phyloP scores from a whole-genome alignment of 306 rosid genomes.

The Cicer bijugum region DNA sequence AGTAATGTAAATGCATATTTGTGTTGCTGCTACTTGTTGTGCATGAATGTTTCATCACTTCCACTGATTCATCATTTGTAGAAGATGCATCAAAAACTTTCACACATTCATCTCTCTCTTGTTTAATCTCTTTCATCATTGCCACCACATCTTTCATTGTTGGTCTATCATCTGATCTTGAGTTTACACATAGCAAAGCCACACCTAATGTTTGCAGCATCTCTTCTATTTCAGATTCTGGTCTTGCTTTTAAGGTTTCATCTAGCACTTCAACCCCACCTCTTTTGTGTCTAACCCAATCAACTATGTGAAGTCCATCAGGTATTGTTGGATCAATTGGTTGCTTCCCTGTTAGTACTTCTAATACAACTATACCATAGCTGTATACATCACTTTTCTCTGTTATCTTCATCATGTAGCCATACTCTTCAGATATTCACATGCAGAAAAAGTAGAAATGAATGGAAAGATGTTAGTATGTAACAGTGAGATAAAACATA shows the following conservation, averaged over 20 bases:
- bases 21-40: slow-evolving; percentile 48
- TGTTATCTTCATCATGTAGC: slow-evolving; percentile 89
- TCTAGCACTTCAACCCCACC: slow-evolving; percentile 62
- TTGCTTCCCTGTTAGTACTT: slow-evolving; percentile 83
- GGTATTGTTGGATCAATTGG: slow-evolving; percentile 93
- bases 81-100: slow-evolving; percentile 56
- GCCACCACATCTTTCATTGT: slow-evolving; percentile 88
- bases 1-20: slow-evolving; percentile 49
- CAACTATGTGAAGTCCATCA: slow-evolving; percentile 85
- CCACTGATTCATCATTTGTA: slow-evolving; percentile 47
- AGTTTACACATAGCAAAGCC: slow-evolving; percentile 78
- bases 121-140: slow-evolving; percentile 77
- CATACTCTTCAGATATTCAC: slow-evolving; percentile 64
- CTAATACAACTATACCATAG: slow-evolving; percentile 77
- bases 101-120: slow-evolving; percentile 57
- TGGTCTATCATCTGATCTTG: slow-evolving; percentile 73
- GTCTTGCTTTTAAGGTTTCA: slow-evolving; percentile 55
- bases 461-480: slow-evolving; percentile 4
- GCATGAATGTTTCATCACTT: slow-evolving; percentile 36
- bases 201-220: slow-evolving; percentile 83
- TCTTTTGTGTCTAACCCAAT: slow-evolving; percentile 76
- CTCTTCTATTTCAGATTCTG: slow-evolving; percentile 69
- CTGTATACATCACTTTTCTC: slow-evolving; percentile 94
- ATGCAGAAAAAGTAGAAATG: slow-evolving; percentile 15
- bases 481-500: background rate